Base-by-base conservation (phyloP, 2,329 filamentous ascomycete genomes). In the Fusarium anthophilum region DNA sequence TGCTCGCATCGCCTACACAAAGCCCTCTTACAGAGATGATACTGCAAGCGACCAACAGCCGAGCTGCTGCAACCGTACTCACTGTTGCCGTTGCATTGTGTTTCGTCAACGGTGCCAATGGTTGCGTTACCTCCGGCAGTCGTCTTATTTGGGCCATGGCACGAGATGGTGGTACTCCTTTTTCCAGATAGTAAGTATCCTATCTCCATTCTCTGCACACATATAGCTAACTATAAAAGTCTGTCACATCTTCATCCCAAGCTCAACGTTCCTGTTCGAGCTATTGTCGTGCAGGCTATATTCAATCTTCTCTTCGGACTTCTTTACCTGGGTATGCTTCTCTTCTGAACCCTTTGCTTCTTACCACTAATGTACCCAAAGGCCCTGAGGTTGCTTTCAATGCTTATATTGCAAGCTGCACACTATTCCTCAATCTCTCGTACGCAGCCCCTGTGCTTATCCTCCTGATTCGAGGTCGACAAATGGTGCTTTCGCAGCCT, bases 1-100 rank as follows among this genome's bases (percentile, higher is more conserved):
- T 85, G 2, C 70, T 85, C 13, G 64, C 68, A 5, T 81, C 84
- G 2, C 68, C 79, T 14, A 86, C 85, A 0, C 82, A 83, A 14
- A 84, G 86, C 73, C 85, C 86, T 8, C 84, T 86, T 45, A 79
- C 84, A 20, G 85, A 87, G 64, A 79, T 87, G 56, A 82, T 86
- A 59, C 77, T 83, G 11, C 84, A 84, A 66, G 82, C 81, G 0
- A 86, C 84, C 1, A 77, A 80, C 1, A 85, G 78, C 53, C 79
- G 80, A 5, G 82, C 79, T 2, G 84, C 79, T 2, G 81, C 84
- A 18, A 82, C 84, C 20, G 72, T 86, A 3, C 61, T 87, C n/a
- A 82, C 81, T 43, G 77, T 86, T 28, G 81, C 83, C 61, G 76
- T 86, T 15, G 80, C 80, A 1, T 70, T 86, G 2, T 85, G 84